Evolutionary conservation across 306 rosid species (phyloP), one percentile per base, ranked within the genome.

Genomic region (Cicer yamashitae): DNA sequence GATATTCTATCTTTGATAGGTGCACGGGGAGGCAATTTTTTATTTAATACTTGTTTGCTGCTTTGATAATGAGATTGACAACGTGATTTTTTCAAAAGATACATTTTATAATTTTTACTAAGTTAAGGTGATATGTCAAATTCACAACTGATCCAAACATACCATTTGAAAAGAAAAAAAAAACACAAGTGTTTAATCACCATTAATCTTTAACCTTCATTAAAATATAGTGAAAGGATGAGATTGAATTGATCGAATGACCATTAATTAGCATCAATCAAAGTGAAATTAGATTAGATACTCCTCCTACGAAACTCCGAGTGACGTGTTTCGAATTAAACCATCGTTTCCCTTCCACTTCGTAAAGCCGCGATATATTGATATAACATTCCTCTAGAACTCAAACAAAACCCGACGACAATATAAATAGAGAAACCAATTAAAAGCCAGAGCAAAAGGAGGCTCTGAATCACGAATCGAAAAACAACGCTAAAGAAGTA

Each of bases 291-390:
- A 40, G 18, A 50, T 40, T 67, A 50, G 37, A 57, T 10, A n/a
- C 44, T 34, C 75, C 10, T 50, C 54, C 17, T 18, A 8, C 37
- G 9, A 64, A 64, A 25, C 12, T 25, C 34, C 17, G 37, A 41
- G 70, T 11, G 38, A 65, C 70, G 70, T 65, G 70, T 65, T 65
- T 65, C 37, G 15, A 65, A 43, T 65, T 65, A 65, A 65, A 65
- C 70, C 70, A 65, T 65, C 37, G 7, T 41, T 65, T 17, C 52
- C 37, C 15, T 65, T 65, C 70, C 0, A 11, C 20, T 65, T 43
- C 51, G 1, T 15, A 13, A 64, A 43, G 38, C 70, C 50, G 44
- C 11, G 17, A 60, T n/a, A 34, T 30, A 30, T 22, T 22, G 30
- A 22, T 2, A 37, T 18, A 60, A 20, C 4, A 6, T 10, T 17